Percentiles rank a stretch among this genome's conserved stretches.
These are phyloP conservation scores for Plasmodium billcollinsi DNA, from an alignment of 169 alveolate species.

Conservation along the genomic window DNA sequence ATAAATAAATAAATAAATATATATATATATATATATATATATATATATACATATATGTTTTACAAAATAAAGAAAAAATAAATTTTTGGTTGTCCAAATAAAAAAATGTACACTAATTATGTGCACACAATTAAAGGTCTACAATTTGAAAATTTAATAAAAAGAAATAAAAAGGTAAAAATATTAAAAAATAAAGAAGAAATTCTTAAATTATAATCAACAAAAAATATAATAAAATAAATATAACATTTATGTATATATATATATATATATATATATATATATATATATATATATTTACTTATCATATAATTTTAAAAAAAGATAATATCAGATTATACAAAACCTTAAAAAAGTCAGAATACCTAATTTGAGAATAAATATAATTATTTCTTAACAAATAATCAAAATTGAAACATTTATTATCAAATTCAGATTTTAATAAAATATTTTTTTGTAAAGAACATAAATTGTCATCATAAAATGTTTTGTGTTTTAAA, in stretches of 20 bases:
- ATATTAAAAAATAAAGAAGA: constrained; percentile 15
- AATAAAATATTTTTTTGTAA: constrained; percentile 37
- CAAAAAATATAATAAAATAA: constrained; percentile 8
- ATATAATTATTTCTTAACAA: constrained; percentile 22
- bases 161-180: constrained; percentile 12
- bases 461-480: constrained; percentile 12
- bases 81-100: neutral
- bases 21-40: too few species aligned
- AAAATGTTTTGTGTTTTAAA: neutral
- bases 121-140: neutral
- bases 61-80: constrained; percentile 22
- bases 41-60: neutral
- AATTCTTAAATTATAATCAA: neutral
- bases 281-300: neutral
- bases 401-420: constrained; percentile 51
- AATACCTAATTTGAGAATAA: constrained; percentile 52
- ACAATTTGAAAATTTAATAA: constrained; percentile 8
- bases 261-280: neutral
- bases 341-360: constrained; percentile 33
- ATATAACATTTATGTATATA: neutral
- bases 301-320: constrained; percentile 18
- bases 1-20: neutral
- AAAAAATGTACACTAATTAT: neutral
- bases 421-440: constrained; percentile 27
- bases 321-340: constrained; percentile 28